A percentile compares a stretch with the other conserved stretches of the same genome.
Evolutionary conservation across 1,139 yeast genomes (phyloP).

Genomic region (Meyerozyma smithsonii): DNA sequence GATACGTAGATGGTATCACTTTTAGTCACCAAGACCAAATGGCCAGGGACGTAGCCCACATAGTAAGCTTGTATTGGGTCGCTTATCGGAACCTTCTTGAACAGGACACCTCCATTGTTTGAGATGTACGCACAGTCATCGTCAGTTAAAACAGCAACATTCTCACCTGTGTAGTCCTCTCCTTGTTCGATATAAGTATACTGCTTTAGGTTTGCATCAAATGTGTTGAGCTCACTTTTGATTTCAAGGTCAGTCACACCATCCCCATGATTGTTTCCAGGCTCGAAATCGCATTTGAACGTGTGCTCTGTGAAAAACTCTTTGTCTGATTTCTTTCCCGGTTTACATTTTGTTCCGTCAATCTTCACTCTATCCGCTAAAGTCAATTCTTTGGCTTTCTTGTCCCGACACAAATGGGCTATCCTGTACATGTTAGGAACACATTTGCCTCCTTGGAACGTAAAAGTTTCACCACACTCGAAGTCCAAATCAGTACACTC

Average conservation of each 20-base stretch:
- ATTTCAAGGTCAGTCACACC: conserved; percentile 19
- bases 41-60: conserved; percentile 61
- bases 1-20: conserved; percentile 52
- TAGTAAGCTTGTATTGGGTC: conserved; percentile 51
- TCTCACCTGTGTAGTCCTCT: conserved; percentile 51
- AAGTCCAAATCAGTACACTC: conserved; percentile 61
- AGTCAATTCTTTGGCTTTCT: conserved; percentile 17
- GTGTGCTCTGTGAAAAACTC: conserved; percentile 23
- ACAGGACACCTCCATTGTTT: conserved; percentile 69
- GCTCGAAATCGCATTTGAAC: conserved; percentile 22
- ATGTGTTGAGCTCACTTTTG: conserved; percentile 17
- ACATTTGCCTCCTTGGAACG: conserved; percentile 43
- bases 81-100: conserved; percentile 44
- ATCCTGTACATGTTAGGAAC: conserved; percentile 42
- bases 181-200: conserved; percentile 55
- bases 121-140: conserved; percentile 56
- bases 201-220: conserved; percentile 45
- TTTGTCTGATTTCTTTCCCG: conserved; percentile 23
- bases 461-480: conserved; percentile 68
- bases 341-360: conserved; percentile 47
- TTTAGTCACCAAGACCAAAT: conserved; percentile 57
- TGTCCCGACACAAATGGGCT: conserved; percentile 20
- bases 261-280: conserved; percentile 24
- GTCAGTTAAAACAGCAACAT: conserved; percentile 60
- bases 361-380: conserved; percentile 37